Conservation (phyloP, 441 rosid genomes). For the Corymbia calophylla region DNA sequence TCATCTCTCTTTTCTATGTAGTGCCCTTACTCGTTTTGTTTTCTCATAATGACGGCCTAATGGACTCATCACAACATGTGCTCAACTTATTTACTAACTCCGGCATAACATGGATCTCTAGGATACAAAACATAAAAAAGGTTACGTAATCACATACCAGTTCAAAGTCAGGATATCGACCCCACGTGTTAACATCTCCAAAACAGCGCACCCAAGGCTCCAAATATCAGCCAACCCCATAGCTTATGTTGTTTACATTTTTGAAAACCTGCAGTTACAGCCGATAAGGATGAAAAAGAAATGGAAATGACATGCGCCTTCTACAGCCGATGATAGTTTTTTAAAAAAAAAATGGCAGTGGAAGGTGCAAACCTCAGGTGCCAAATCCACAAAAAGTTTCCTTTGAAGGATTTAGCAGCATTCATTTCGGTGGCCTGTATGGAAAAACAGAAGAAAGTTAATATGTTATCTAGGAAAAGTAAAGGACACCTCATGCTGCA, state of each 20-base stretch:
- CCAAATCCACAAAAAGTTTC: neutral
- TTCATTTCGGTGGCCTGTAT: neutral
- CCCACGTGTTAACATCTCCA: slow-evolving; percentile 1
- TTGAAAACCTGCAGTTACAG: neutral
- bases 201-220: slow-evolving; percentile 13
- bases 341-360: neutral
- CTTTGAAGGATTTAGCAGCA: neutral
- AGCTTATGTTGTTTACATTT: neutral
- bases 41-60: neutral
- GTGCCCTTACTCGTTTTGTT: neutral
- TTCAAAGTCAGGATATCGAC: neutral
- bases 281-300: neutral
- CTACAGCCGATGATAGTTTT: neutral
- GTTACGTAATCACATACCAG: neutral
- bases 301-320: neutral
- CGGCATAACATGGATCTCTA: neutral
- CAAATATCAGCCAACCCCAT: slow-evolving; percentile 5
- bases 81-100: neutral
- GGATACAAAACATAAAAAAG: neutral
- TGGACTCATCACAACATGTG: neutral
- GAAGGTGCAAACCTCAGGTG: neutral
- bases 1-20: neutral
- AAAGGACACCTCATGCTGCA: neutral
- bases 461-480: neutral
- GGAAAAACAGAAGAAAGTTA: neutral